Evolutionary conservation across 805 yeast species (phyloP).

Genomic region (Saturnispora diversa): DNA sequence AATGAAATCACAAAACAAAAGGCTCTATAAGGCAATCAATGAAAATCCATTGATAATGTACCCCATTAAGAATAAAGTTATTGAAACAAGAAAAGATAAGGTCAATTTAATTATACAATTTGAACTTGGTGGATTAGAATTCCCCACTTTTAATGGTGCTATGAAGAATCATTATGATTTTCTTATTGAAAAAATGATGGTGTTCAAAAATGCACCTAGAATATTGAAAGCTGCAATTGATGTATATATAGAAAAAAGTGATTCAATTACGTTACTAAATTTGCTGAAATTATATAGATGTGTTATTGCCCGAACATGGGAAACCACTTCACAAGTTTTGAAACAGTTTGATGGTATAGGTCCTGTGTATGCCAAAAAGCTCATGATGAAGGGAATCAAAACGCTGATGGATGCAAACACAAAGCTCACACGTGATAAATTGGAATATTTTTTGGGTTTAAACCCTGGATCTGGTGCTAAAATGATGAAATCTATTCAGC

Average conservation of each 20-base stretch:
- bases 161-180: slow-evolving; percentile 33
- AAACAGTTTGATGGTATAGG: slow-evolving; percentile 44
- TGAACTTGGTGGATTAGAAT: slow-evolving; percentile 44
- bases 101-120: slow-evolving; percentile 38
- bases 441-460: slow-evolving; percentile 36
- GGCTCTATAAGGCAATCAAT: slow-evolving; percentile 38
- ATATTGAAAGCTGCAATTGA: slow-evolving; percentile 39
- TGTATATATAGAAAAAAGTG: slow-evolving; percentile 33
- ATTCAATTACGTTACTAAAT: slow-evolving; percentile 34
- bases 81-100: slow-evolving; percentile 31
- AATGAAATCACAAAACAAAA: slow-evolving; percentile 38
- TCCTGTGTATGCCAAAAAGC: slow-evolving; percentile 31
- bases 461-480: slow-evolving; percentile 35
- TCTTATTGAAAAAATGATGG: slow-evolving; percentile 36
- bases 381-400: slow-evolving; percentile 31
- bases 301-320: slow-evolving; percentile 43
- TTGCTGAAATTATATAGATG: slow-evolving; percentile 35
- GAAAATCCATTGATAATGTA: slow-evolving; percentile 31
- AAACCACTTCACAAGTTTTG: slow-evolving; percentile 36
- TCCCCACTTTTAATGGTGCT: slow-evolving; percentile 37
- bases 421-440: slow-evolving; percentile 25
- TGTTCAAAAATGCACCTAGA: slow-evolving; percentile 37
- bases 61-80: slow-evolving; percentile 29
- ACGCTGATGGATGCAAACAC: slow-evolving; percentile 27
- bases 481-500: slow-evolving; percentile 28